A percentile compares a stretch with the other conserved stretches of the same genome.
Conservation (phyloP, 371 early-diverging fungal genomes). For the Syncephalastrum racemosum region DNA sequence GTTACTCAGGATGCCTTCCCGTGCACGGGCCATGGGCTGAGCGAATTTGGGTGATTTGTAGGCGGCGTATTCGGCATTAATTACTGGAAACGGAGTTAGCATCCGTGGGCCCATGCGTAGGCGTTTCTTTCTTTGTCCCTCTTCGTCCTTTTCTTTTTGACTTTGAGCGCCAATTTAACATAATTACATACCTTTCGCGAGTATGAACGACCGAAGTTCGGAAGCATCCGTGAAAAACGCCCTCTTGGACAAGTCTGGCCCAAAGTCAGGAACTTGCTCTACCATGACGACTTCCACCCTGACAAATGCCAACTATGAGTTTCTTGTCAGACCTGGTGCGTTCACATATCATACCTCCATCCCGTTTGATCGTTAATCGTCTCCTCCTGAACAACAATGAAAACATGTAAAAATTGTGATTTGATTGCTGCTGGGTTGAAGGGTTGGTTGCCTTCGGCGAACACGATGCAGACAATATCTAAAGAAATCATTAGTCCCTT, state of each 20-base stretch:
- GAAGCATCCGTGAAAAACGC: conserved; percentile 54
- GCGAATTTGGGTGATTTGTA: conserved; percentile 71
- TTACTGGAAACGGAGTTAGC: conserved; percentile 28
- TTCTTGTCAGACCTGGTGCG: neutral
- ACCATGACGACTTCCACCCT: conserved; percentile 61
- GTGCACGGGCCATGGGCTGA: conserved; percentile 57
- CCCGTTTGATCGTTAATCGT: conserved; percentile 24
- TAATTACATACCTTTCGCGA: conserved; percentile 56
- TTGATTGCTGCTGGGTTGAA: conserved; percentile 74
- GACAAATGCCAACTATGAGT: conserved; percentile 2
- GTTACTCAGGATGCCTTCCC: conserved; percentile 54
- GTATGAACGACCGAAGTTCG: conserved; percentile 56
- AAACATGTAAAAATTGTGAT: conserved; percentile 78
- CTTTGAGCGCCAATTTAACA: neutral
- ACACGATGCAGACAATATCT: conserved; percentile 78
- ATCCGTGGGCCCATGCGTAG: neutral
- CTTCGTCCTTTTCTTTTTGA: neutral
- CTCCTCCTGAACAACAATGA: conserved; percentile 66
- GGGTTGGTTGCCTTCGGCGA: conserved; percentile 63
- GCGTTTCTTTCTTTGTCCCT: neutral
- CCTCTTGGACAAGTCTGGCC: conserved; percentile 64
- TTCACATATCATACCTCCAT: conserved; percentile 36
- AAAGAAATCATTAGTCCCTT: neutral
- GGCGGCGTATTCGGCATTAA: conserved; percentile 83
- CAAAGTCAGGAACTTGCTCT: conserved; percentile 67